These are phyloP conservation scores for Candida insectalens DNA, from an alignment of 805 yeast genomes.

Conservation along the genomic window DNA sequence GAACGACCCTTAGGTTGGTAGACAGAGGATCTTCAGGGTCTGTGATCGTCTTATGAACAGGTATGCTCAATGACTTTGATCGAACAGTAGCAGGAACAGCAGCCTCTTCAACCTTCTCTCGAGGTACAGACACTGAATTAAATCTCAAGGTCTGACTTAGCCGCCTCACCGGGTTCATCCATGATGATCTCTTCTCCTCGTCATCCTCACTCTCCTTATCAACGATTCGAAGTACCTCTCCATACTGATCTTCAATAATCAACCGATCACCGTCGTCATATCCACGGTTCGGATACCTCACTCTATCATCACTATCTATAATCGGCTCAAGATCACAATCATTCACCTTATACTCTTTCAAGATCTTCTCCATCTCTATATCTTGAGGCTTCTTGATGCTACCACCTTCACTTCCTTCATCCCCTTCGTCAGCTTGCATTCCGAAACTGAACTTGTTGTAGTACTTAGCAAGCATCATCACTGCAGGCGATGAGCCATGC, in stretches of 20 bases:
- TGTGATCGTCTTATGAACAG: too few species aligned
- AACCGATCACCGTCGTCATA: slow-evolving; percentile 64
- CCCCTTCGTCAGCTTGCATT: background rate
- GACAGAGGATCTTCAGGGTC: too few species aligned
- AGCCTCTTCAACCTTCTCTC: too few species aligned
- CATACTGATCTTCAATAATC: slow-evolving; percentile 74
- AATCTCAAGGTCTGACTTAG: too few species aligned
- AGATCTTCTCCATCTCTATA: background rate
- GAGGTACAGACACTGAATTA: too few species aligned
- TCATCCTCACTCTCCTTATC: too few species aligned
- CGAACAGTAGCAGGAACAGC: too few species aligned
- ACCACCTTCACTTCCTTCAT: background rate
- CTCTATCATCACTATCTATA: slow-evolving; percentile 27
- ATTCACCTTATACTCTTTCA: slow-evolving; percentile 9
- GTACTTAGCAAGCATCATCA: slow-evolving; percentile 45
- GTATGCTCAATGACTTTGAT: too few species aligned
- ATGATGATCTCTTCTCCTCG: too few species aligned
- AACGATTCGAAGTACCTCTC: slow-evolving; percentile 65
- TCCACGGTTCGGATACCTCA: slow-evolving; percentile 29
- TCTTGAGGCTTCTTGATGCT: background rate
- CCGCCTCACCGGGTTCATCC: too few species aligned
- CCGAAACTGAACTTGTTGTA: background rate
- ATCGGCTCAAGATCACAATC: slow-evolving; percentile 20
- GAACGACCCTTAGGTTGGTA: too few species aligned
- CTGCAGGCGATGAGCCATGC: slow-evolving; percentile 50